Base-by-base conservation (phyloP, 768 basidiomycete species). In the Chalciporus piperatus region DNA sequence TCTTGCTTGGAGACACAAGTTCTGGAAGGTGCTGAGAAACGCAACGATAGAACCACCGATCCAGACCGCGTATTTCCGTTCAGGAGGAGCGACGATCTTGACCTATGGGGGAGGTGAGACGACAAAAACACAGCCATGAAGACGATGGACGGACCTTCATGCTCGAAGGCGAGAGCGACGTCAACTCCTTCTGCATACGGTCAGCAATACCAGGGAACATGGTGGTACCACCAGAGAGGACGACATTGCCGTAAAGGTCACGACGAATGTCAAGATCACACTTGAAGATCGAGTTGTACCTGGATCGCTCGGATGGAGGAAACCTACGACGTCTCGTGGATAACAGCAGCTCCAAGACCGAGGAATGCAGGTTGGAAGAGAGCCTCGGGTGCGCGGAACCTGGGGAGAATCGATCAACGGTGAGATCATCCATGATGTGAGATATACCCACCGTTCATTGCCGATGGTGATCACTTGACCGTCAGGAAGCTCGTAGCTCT, bases 181-280 rank as follows among this genome's bases (percentile, higher is more conserved):
- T 88, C 68, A 96, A 77, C 75, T 96, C 92, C 79, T 92, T 93
- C 72, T 92, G 89, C 90, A 96, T 91, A 64, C 93, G 88, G 73
- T 96, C 93, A 60, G 92, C 83, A 63, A 96, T 94, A 77, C 92
- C 93, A 60, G 89, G 85, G 88, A 93, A 94, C 92, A 95, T 94
- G 66, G 91, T 93, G 56, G 89, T 90, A 67, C 92, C 92, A 65
- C 92, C 92, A 52, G 80, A 80, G 62, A 83, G 72, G 13, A 70
- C 71, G n/a, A 70, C 67, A 11, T 69, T 69, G n/a, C 68, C 68
- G 11, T 69, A 69, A 22, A 69, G 27, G 12, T 69, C 68, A 38
- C 69, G 69, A 61, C 68, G 68, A n/a, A 69, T 68, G 57, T 96
- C 87, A 48, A 89, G 75, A 71, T 92, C 89, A 65, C 89, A 82